These are phyloP conservation scores for Skeletonema tropicum DNA, from an alignment of 108 stramenopile genomes.

Conservation along the genomic window DNA sequence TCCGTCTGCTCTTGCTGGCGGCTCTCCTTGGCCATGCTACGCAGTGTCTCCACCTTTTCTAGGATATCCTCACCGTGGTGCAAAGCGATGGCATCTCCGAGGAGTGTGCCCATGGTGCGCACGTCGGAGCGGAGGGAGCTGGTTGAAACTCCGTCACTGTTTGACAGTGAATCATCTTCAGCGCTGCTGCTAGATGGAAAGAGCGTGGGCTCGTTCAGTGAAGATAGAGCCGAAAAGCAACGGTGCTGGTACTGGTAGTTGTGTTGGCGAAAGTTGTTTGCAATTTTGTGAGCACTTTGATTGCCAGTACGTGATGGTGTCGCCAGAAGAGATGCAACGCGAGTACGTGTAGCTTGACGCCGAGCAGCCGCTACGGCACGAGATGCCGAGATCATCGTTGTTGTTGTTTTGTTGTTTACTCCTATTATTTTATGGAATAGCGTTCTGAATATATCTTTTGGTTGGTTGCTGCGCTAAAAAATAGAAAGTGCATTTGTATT, in stretches of 20 bases:
- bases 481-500: too few species aligned
- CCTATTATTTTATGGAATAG: neutral
- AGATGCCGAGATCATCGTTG: neutral
- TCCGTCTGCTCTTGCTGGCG: conserved; percentile 47
- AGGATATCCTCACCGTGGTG: conserved; percentile 66
- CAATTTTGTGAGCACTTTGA: conserved; percentile 1
- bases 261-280: neutral
- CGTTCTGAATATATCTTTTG: neutral
- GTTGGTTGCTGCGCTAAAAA: neutral
- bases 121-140: conserved; percentile 67
- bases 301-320: neutral
- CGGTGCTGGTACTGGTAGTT: neutral
- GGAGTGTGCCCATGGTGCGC: conserved; percentile 77
- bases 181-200: conserved; percentile 7
- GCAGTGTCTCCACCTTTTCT: conserved; percentile 72
- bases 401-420: neutral
- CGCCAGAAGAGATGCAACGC: neutral
- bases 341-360: neutral
- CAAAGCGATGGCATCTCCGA: conserved; percentile 71
- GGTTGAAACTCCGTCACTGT: neutral
- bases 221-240: conserved; percentile 15
- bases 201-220: conserved; percentile 45
- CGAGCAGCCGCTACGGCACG: neutral
- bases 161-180: conserved; percentile 46
- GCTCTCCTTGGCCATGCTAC: conserved; percentile 68